Evolutionary conservation across 2,329 filamentous ascomycete genomes (phyloP), one percentile per base, ranked within the genome.

Genomic region (Penicillium sp.): DNA sequence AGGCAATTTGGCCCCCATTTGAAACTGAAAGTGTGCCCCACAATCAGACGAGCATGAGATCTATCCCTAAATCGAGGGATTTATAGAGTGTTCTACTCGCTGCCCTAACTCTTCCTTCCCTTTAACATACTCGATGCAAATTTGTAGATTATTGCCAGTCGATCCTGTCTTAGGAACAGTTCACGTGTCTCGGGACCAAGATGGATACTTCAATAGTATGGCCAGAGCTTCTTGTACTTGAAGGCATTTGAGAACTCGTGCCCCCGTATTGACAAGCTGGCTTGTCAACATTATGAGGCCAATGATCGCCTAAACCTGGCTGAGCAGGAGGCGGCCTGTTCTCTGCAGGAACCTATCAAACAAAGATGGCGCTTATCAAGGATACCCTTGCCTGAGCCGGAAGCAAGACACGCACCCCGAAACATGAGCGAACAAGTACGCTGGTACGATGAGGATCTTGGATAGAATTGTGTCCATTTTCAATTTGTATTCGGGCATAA

Each of bases 181-280:
- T 54, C 28, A 20, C 35, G 41, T 37, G 20, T 20, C 51, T 54
- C 39, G 37, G 17, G 37, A 54, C 41, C n/a, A 54, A 25, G 41
- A 42, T 10, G 14, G 15, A 45, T 54, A 54, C 51, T 54, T 54
- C 15, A 28, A 45, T 37, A 54, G 41, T 22, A 15, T 54, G 11
- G 31, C 39, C 17, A 17, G 22, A 15, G 39, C 25, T 54, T 54
- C 51, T 42, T 25, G 22, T 15, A 54, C 8, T 31, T 37, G n/a
- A 34, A 38, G 17, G 39, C 12, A 17, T 54, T 54, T 20, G 34
- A 55, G 12, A 55, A 5, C 37, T 55, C 7, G 20, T 55, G 20
- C 28, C 54, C 54, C 12, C 43, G 43, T 31, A 42, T 55, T 55
- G 15, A 55, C 43, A 55, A 41, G 54, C 28, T 55, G 17, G 35